Percentiles rank a stretch among this genome's conserved stretches.
Evolutionary conservation across 1,284 basidiomycete genomes (phyloP).

Genomic region (Moniliophthora roreri): DNA sequence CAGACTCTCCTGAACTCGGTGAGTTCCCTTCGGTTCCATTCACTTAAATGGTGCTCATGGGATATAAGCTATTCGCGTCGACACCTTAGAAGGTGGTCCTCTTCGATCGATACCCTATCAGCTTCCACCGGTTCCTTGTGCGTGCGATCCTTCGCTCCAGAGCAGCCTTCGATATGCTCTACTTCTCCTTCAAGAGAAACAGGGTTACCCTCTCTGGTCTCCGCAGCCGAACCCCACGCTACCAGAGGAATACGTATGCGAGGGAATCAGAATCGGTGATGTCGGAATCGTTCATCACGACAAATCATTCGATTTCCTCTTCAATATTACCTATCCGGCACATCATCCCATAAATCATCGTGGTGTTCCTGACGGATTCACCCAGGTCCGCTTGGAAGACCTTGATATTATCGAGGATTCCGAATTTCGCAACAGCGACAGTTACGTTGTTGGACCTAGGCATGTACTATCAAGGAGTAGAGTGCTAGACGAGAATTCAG

Average conservation of each 20-base stretch:
- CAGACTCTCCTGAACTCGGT: too few relatives aligned
- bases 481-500: background rate
- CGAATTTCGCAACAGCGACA: constrained; percentile 8
- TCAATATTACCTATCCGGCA: constrained; percentile 29
- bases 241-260: constrained; percentile 20
- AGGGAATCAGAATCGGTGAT: constrained; percentile 30
- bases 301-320: constrained; percentile 33
- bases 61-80: too few relatives aligned
- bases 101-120: too few relatives aligned
- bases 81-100: too few relatives aligned
- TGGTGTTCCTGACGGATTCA: constrained; percentile 21
- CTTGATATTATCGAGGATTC: constrained; percentile 15
- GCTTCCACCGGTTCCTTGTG: background rate
- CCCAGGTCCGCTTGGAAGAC: constrained; percentile 6
- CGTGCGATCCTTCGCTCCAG: constrained; percentile 5
- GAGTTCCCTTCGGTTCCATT: too few relatives aligned
- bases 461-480: background rate
- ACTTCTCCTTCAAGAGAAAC: constrained; percentile 8
- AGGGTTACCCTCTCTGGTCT: constrained; percentile 32
- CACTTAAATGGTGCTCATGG: too few relatives aligned
- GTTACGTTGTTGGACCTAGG: background rate
- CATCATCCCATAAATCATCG: constrained; percentile 19
- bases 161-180: constrained; percentile 6
- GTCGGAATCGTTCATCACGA: constrained; percentile 28
- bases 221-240: constrained; percentile 27